phyloP scores from a whole-genome alignment of 108 stramenopile species.

The Cyclotella cryptica region DNA sequence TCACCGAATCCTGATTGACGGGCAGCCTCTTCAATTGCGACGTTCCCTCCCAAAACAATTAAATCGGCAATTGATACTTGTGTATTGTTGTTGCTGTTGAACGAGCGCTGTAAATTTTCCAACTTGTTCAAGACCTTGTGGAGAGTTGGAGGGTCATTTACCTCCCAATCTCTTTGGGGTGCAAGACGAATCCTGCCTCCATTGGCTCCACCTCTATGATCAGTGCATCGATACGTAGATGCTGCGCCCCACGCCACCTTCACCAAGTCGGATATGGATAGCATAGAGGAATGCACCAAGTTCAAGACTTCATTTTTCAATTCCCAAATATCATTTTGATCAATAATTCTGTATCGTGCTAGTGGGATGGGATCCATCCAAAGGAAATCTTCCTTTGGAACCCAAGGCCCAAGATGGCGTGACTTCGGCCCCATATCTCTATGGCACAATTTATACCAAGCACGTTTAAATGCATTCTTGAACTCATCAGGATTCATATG shows the following conservation, averaged over 20 bases:
- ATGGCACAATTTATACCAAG: constrained; percentile 83
- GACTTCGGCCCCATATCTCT: constrained; percentile 76
- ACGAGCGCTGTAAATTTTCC: constrained; percentile 51
- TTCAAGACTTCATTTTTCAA: constrained; percentile 57
- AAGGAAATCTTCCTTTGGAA: constrained; percentile 62
- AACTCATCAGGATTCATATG: constrained; percentile 61
- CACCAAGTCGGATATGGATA: constrained; percentile 64
- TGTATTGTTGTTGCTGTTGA: constrained; percentile 41
- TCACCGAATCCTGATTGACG: constrained; percentile 55
- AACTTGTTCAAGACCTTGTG: constrained; percentile 49
- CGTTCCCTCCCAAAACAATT: constrained; percentile 74
- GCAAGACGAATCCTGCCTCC: constrained; percentile 69
- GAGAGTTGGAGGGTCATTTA: constrained; percentile 70
- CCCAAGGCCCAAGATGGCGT: constrained; percentile 67
- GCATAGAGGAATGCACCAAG: constrained; percentile 40
- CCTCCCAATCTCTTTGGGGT: constrained; percentile 72
- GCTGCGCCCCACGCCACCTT: constrained; percentile 80
- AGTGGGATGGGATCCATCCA: constrained; percentile 81
- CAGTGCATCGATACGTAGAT: constrained; percentile 70
- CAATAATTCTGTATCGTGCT: constrained; percentile 34
- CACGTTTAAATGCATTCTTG: constrained; percentile 67
- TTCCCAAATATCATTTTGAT: constrained; percentile 32
- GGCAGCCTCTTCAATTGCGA: constrained; percentile 71
- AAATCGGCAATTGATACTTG: constrained; percentile 78
- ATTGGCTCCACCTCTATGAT: constrained; percentile 83